phyloP scores from a whole-genome alignment of 2,329 filamentous ascomycete species.

The Aspergillus awamori region DNA sequence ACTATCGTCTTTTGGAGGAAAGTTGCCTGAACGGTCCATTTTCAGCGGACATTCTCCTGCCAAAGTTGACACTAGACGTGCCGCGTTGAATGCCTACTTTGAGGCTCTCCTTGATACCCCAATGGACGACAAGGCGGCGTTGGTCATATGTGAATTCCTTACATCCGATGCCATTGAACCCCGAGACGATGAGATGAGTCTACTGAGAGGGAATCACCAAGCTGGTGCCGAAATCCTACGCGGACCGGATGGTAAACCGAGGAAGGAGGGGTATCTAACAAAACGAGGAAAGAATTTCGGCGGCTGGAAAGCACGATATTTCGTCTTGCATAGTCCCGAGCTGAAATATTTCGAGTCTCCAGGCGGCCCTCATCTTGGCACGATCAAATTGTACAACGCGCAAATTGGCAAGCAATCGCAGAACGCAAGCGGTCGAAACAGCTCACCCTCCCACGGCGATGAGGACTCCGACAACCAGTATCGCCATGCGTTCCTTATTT shows the following conservation, averaged over 20 bases:
- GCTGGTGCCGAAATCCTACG: slow-evolving; percentile 38
- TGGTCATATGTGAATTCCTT: slow-evolving; percentile 85
- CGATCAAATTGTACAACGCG: slow-evolving; percentile 86
- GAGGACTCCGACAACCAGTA: slow-evolving; percentile 93
- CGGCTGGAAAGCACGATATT: slow-evolving; percentile 89
- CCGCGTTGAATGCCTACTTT: slow-evolving; percentile 81
- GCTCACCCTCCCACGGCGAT: slow-evolving; percentile 62
- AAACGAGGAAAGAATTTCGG: slow-evolving; percentile 99
- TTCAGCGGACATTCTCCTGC: slow-evolving; percentile 93
- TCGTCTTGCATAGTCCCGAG: slow-evolving; percentile 68
- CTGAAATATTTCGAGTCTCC: slow-evolving; percentile 91
- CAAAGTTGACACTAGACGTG: slow-evolving; percentile 83
- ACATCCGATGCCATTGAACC: slow-evolving; percentile 66
- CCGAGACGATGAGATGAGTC: slow-evolving; percentile 55
- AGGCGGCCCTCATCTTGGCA: slow-evolving; percentile 85
- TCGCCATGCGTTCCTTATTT: slow-evolving; percentile 89
- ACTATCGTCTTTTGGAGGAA: slow-evolving; percentile 70
- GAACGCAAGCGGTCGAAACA: slow-evolving; percentile 56
- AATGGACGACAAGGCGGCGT: slow-evolving; percentile 73
- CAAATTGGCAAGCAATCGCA: slow-evolving; percentile 93
- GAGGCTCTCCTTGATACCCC: slow-evolving; percentile 81
- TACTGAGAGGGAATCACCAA: slow-evolving; percentile 45
- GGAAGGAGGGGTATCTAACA: slow-evolving; percentile 87
- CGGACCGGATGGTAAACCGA: slow-evolving; percentile 66
- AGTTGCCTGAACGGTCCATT: slow-evolving; percentile 78